Conservation (phyloP, 768 basidiomycete species). For the Lyophyllum shimeji region DNA sequence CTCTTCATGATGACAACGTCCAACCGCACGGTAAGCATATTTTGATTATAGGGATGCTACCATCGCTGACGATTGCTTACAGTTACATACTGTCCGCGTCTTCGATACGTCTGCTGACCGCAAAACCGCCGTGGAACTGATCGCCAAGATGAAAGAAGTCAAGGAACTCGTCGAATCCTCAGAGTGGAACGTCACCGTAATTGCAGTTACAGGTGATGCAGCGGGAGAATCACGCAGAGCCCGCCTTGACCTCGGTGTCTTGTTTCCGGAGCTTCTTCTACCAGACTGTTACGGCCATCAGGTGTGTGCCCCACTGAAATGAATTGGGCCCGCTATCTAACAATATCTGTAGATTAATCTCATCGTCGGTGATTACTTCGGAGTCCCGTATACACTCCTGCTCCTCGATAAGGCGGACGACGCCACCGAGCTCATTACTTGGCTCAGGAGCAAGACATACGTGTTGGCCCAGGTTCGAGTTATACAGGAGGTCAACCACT, state of each 20-base stretch:
- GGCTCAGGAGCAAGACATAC: constrained; percentile 23
- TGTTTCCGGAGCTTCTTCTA: constrained; percentile 23
- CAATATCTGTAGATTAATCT: background rate
- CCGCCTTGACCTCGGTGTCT: constrained; percentile 9
- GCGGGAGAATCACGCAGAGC: constrained; percentile 34
- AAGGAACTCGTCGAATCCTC: constrained; percentile 17
- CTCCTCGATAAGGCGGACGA: background rate
- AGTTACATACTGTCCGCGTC: constrained; percentile 25
- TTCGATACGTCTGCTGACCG: constrained; percentile 29
- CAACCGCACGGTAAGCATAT: background rate
- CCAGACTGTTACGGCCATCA: constrained; percentile 33
- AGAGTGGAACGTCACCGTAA: constrained; percentile 25
- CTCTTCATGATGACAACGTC: constrained; percentile 23
- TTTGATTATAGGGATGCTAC: background rate
- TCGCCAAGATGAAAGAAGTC: constrained; percentile 18
- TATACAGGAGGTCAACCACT: constrained; percentile 9
- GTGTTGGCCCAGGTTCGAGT: constrained; percentile 18
- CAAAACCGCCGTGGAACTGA: constrained; percentile 30
- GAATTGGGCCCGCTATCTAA: background rate
- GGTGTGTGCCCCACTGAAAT: background rate
- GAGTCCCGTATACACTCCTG: background rate
- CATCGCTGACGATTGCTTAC: background rate
- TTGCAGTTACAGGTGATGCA: constrained; percentile 33
- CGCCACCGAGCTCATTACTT: constrained; percentile 27
- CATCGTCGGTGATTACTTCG: background rate